Percentiles rank a stretch among this genome's conserved stretches.
These are phyloP conservation scores for Lunasporangiospora selenospora DNA, from an alignment of 192 early-diverging fungal genomes.

Conservation along the genomic window DNA sequence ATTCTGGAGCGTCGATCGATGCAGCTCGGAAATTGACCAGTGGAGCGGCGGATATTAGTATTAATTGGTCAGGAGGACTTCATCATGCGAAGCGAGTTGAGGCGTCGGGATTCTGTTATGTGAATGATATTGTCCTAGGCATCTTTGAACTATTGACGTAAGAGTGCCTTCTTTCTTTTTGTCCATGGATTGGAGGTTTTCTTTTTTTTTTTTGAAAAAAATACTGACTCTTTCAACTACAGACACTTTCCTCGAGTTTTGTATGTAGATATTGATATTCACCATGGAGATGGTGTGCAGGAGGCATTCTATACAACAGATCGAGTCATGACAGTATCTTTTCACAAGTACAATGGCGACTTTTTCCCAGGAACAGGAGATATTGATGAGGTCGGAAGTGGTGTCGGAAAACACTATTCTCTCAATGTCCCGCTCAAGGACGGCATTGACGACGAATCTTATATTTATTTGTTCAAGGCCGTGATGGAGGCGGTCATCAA, in stretches of 20 bases:
- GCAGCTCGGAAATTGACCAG: constrained; percentile 85
- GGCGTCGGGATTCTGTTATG: constrained; percentile 97
- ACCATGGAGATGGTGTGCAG: constrained; percentile 99
- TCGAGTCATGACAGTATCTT: constrained; percentile 94
- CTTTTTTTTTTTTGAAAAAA: constrained; percentile 11
- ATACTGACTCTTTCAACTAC: constrained; percentile 2
- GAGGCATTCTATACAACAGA: constrained; percentile 94
- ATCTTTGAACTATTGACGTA: constrained; percentile 86
- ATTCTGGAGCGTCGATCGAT: constrained; percentile 94
- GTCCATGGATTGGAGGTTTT: no score
- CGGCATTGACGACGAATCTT: constrained; percentile 86
- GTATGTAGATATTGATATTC: constrained; percentile 97
- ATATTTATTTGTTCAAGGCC: constrained; percentile 77
- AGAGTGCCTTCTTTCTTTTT: neutral
- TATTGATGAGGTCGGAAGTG: constrained; percentile 78
- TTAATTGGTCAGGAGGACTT: constrained; percentile 98
- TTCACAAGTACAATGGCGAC: constrained; percentile 94
- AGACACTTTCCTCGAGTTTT: constrained; percentile 83
- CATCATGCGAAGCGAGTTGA: constrained; percentile 90
- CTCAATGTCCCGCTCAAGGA: constrained; percentile 92
- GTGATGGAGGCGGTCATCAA: constrained; percentile 76
- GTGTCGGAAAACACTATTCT: constrained; percentile 81
- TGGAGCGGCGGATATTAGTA: constrained; percentile 87
- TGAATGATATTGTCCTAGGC: constrained; percentile 97
- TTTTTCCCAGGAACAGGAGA: constrained; percentile 95